Base-by-base conservation (phyloP, 2,329 filamentous ascomycete genomes). In the Ophiostoma ips region DNA sequence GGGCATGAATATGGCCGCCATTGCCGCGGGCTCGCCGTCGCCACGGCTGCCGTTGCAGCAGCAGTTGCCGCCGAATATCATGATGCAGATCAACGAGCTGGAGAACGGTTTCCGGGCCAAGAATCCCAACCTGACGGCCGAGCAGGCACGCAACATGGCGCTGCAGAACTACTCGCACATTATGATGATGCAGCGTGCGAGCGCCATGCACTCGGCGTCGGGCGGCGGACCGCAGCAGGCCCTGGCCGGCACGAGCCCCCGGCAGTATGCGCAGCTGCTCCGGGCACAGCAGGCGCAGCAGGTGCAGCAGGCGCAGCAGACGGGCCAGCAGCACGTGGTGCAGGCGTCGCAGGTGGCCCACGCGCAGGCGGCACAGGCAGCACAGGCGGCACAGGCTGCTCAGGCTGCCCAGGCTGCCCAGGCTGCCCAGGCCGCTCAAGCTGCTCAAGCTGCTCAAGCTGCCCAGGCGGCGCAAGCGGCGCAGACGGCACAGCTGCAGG, bases 221-320 rank as follows among this genome's bases (percentile, higher is more conserved):
- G 75, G 74, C 10, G 70, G 64, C 13, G 64, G 67, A 5, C 67
- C 67, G 8, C 70, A 75, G 54, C 63, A 71, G 13, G 68, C 68
- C 16, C 67, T 74, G 46, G 63, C 68, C 1, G 66, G 67, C 16
- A 71, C 71, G 1, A 75, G 72, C 51, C 76, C 76, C 28, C 75
- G 79, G 37, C 76, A 79, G 54, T 79, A 79, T 57, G 76, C 76
- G 1, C 75, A 76, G 50, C 64, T 79, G 33, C 68, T 79, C 9
- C 64, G 76, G 41, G 73, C 76, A 36, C 76, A 79, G 56, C 75
- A 78, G 37, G 53, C 53, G 0, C 45, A 49, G 54, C 72, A 76
- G 53, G 66, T 68, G 28, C 71, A 70, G 51, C 37, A 45, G 15
- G 50, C 38, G 18, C 49, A 50, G 36, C 51, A 55, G 52, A 37